These are phyloP conservation scores for Sonneratia alba DNA, from an alignment of 345 rosid genomes.

Conservation along the genomic window DNA sequence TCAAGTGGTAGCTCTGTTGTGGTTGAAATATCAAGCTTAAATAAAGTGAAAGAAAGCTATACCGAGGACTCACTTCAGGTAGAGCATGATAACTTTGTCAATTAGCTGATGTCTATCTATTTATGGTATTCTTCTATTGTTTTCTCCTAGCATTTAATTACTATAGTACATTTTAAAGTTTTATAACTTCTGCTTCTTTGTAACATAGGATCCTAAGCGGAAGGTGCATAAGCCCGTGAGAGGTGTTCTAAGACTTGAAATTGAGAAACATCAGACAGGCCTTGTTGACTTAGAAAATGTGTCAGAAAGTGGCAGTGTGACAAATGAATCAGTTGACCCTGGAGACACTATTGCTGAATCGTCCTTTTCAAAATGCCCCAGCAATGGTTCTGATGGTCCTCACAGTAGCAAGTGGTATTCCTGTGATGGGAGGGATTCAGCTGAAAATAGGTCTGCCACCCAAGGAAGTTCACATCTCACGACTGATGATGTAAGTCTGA, in stretches of 20 bases:
- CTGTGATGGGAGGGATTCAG: conserved; percentile 49
- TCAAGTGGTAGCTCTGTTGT: conserved; percentile 75
- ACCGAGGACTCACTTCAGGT: conserved; percentile 96
- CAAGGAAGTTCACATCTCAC: conserved; percentile 40
- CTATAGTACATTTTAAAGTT: conserved; percentile 6
- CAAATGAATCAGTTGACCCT: conserved; percentile 72
- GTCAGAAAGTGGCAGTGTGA: conserved; percentile 80
- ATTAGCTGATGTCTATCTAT: neutral
- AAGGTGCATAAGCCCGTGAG: conserved; percentile 93
- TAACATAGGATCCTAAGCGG: conserved; percentile 73
- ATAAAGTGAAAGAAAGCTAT: conserved; percentile 94
- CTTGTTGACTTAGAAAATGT: conserved; percentile 62
- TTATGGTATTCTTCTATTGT: neutral
- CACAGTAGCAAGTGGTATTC: conserved; percentile 40
- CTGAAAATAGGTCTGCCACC: conserved; percentile 47
- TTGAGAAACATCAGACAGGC: conserved; percentile 78
- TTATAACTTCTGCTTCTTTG: conserved; percentile 7
- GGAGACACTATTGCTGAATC: conserved; percentile 48
- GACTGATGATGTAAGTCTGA: conserved; percentile 55
- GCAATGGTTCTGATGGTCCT: conserved; percentile 61
- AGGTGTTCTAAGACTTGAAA: conserved; percentile 82
- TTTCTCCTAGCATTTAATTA: neutral
- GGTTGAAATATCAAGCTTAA: conserved; percentile 90
- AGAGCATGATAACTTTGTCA: conserved; percentile 9
- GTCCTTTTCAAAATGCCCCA: conserved; percentile 49